Conservation (phyloP, 371 early-diverging fungal genomes). For the Actinomortierella ambigua region DNA sequence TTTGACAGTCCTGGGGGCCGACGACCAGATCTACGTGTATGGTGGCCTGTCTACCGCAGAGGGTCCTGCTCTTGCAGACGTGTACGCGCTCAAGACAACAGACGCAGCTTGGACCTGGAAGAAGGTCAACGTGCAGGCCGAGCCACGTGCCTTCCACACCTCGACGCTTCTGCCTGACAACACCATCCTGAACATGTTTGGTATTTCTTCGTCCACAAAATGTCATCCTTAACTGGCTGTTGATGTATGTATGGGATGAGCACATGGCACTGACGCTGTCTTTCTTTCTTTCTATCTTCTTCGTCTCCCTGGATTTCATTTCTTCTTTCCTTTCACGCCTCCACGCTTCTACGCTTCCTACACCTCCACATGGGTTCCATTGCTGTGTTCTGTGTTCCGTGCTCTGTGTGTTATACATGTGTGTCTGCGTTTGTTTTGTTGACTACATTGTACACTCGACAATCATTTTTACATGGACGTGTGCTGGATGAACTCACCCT, state of each 20-base stretch:
- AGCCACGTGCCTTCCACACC: constrained; percentile 36
- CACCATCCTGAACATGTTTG: constrained; percentile 27
- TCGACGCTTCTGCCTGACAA: constrained; percentile 18
- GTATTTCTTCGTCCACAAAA: constrained; percentile 8
- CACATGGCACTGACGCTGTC: background rate
- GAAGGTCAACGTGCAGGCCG: constrained; percentile 8
- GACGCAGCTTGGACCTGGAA: constrained; percentile 15
- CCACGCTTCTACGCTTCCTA: background rate
- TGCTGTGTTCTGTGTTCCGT: too few relatives aligned
- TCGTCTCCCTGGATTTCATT: background rate
- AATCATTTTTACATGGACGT: too few relatives aligned
- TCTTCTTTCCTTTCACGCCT: background rate
- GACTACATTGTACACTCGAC: too few relatives aligned
- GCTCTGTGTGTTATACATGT: too few relatives aligned
- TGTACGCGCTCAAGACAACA: constrained; percentile 15
- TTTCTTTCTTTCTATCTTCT: background rate
- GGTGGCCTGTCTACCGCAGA: constrained; percentile 10
- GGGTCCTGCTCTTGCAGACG: constrained; percentile 6
- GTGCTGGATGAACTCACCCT: too few relatives aligned
- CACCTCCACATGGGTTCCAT: too few relatives aligned
- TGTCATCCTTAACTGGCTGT: background rate
- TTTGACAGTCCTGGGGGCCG: background rate
- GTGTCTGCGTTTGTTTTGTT: too few relatives aligned
- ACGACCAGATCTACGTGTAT: constrained; percentile 18
- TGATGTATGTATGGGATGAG: background rate